phyloP scores from a whole-genome alignment of 805 yeast genomes.

The Crinitomyces ghanaensis region DNA sequence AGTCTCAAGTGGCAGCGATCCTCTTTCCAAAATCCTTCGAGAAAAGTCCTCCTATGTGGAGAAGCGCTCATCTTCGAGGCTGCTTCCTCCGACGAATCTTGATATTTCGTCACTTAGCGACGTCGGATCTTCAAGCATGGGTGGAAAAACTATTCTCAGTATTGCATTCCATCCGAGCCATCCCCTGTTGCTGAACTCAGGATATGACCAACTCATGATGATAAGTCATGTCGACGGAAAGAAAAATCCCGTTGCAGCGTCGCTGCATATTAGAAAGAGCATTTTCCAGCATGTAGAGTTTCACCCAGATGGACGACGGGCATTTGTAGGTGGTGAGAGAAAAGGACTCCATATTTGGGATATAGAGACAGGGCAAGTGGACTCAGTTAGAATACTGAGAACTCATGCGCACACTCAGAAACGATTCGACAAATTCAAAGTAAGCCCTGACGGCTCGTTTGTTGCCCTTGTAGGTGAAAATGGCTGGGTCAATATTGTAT shows the following conservation, averaged over 20 bases:
- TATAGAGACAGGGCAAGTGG: conserved; percentile 58
- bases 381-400: conserved; percentile 77
- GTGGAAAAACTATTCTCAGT: conserved; percentile 76
- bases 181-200: conserved; percentile 80
- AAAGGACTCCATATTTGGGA: conserved; percentile 90
- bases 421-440: conserved; percentile 75
- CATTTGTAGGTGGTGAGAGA: conserved; percentile 86
- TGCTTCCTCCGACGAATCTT: conserved; percentile 58
- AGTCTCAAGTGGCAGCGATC: conserved; percentile 21
- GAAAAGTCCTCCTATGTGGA: conserved; percentile 21
- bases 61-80: conserved; percentile 30
- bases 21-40: conserved; percentile 24
- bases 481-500: conserved; percentile 83
- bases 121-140: conserved; percentile 59
- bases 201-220: conserved; percentile 81
- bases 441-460: conserved; percentile 60
- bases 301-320: conserved; percentile 39
- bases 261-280: conserved; percentile 63
- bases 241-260: conserved; percentile 65
- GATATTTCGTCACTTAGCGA: conserved; percentile 79
- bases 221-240: conserved; percentile 88
- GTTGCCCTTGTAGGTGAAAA: conserved; percentile 71
- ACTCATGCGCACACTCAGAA: conserved; percentile 82
- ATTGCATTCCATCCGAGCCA: conserved; percentile 74
- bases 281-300: conserved; percentile 74